phyloP scores from a whole-genome alignment of 2,329 filamentous ascomycete genomes.

The Lachnellula arida region DNA sequence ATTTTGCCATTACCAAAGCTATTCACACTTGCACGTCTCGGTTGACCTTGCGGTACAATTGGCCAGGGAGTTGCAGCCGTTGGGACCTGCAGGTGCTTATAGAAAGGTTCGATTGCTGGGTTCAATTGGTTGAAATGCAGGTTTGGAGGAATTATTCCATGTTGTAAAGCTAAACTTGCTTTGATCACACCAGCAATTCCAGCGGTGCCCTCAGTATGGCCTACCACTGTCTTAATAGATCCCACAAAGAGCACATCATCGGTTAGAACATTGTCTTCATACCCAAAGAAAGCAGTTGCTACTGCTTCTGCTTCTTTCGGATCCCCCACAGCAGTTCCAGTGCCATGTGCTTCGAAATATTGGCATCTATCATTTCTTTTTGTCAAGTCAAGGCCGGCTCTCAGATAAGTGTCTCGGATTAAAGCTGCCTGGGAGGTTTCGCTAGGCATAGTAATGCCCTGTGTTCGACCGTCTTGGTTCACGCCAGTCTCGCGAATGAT shows the following conservation, averaged over 20 bases:
- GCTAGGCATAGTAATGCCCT: constrained; percentile 52
- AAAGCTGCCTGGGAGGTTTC: constrained; percentile 39
- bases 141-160: constrained; percentile 27
- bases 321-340: constrained; percentile 37
- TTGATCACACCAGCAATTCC: constrained; percentile 30
- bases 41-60: background rate
- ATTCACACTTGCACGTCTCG: constrained; percentile 12
- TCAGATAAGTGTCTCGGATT: constrained; percentile 42
- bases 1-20: constrained; percentile 43
- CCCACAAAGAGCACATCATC: constrained; percentile 7
- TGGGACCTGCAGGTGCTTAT: background rate
- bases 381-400: constrained; percentile 36
- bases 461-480: constrained; percentile 46
- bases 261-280: background rate
- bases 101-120: constrained; percentile 22
- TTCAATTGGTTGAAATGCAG: constrained; percentile 32
- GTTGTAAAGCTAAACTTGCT: constrained; percentile 23
- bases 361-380: constrained; percentile 37
- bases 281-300: background rate
- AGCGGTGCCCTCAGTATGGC: constrained; percentile 24
- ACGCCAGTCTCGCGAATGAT: constrained; percentile 44
- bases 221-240: constrained; percentile 22
- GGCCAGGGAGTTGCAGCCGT: constrained; percentile 7
- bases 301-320: constrained; percentile 42
- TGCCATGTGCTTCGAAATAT: constrained; percentile 46